Evolutionary conservation across 108 stramenopile genomes (phyloP), one percentile per base, ranked within the genome.

Genomic region (Fragilaria radians): DNA sequence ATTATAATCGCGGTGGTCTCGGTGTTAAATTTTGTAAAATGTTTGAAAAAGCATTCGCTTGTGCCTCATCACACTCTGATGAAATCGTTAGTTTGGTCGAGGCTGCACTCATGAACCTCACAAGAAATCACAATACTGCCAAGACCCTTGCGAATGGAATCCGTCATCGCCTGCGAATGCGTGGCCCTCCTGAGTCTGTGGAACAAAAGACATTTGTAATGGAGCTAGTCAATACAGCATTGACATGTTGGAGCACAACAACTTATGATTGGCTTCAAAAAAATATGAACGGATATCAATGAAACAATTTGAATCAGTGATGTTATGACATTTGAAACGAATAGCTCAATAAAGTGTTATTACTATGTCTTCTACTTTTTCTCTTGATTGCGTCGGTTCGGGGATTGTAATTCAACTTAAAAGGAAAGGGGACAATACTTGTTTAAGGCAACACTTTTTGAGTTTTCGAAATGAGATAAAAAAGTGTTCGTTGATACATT

Each of bases 251-350:
- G 87, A 83, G 85, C 9, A 88, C 88, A 14, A 66, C 82, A 25
- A 89, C 92, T 1, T 94, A 94, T 59, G 92, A 94, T 61, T 89
- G 88, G 92, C 65, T 90, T 22, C 92, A 94, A 62, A 80, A 74
- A 56, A 88, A 80, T 54, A 94, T 94, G 92, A 90, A 94, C 72
- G 92, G 92, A n/a, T 94, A 94, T 62, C 80, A 85, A 82, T 92
- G 70, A 45, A 51, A 7, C 42, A 45, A 14, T 14, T n/a, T n/a
- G n/a, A n/a, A n/a, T n/a, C n/a, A n/a, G n/a, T n/a, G n/a, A n/a
- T n/a, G n/a, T n/a, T n/a, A n/a, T n/a, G n/a, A n/a, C n/a, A n/a
- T n/a, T n/a, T n/a, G n/a, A n/a, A n/a, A n/a, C n/a, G n/a, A n/a
- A n/a, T n/a, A n/a, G n/a, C n/a, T n/a, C n/a, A n/a, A n/a, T n/a